Percentiles rank a stretch among this genome's conserved stretches.
phyloP scores from a whole-genome alignment of 2,329 filamentous ascomycete species.

The Epichloe brachyelytri region DNA sequence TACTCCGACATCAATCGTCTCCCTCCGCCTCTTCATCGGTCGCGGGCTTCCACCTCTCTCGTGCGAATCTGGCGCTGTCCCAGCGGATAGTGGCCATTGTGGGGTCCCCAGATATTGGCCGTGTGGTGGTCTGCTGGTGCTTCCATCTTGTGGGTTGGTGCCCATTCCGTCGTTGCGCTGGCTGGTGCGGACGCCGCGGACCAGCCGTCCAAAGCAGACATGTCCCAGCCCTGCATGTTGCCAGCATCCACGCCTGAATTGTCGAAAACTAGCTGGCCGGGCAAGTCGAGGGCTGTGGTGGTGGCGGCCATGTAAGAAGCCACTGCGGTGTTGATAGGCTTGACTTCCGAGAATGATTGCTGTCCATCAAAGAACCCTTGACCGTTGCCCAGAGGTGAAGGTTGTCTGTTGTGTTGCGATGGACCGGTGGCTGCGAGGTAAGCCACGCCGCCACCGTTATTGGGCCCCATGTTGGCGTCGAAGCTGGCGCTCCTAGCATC shows the following conservation, averaged over 20 bases:
- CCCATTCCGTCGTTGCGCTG: constrained; percentile 20
- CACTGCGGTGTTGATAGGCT: constrained; percentile 19
- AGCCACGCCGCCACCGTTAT: constrained; percentile 17
- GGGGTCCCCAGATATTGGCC: constrained; percentile 23
- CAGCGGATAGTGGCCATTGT: constrained; percentile 21
- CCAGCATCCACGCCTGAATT: constrained; percentile 17
- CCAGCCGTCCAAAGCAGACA: constrained; percentile 24
- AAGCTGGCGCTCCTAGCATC: constrained; percentile 4
- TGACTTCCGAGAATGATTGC: constrained; percentile 20
- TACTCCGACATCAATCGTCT: constrained; percentile 19
- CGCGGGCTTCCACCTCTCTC: constrained; percentile 23
- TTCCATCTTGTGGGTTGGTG: constrained; percentile 19
- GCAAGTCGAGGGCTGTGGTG: constrained; percentile 19
- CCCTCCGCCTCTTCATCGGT: constrained; percentile 24
- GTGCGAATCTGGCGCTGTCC: constrained; percentile 11
- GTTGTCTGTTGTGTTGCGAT: constrained; percentile 13
- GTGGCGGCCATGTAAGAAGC: constrained; percentile 19
- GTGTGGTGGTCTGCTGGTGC: constrained; percentile 10
- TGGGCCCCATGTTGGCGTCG: constrained; percentile 22
- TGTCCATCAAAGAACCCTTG: constrained; percentile 22
- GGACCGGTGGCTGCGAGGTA: constrained; percentile 19
- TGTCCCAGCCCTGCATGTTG: constrained; percentile 25
- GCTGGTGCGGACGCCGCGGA: constrained; percentile 12
- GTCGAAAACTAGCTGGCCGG: constrained; percentile 22
- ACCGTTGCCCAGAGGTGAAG: constrained; percentile 13